These are phyloP conservation scores for Penicillium diatomitis DNA, from an alignment of 495 filamentous ascomycete genomes.

Conservation along the genomic window DNA sequence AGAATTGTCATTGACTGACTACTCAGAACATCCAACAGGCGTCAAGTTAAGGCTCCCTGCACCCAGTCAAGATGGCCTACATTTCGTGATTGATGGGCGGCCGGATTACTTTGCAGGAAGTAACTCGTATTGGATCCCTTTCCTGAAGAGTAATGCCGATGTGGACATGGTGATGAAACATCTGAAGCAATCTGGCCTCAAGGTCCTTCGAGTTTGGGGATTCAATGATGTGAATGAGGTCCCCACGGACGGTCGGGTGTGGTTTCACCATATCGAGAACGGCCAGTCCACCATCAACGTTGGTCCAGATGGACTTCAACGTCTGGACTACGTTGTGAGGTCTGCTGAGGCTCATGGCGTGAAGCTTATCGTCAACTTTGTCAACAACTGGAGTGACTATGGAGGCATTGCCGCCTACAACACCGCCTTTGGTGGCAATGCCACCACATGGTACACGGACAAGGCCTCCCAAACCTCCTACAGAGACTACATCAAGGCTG, in stretches of 20 bases:
- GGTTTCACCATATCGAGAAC: background rate
- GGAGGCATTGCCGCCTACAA: background rate
- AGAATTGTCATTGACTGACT: no score
- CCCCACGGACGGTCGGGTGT: background rate
- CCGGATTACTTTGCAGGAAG: background rate
- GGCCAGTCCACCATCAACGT: background rate
- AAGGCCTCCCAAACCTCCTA: background rate
- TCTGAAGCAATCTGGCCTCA: background rate
- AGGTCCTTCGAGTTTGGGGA: background rate
- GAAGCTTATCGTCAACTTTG: conserved; percentile 1
- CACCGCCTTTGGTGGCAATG: background rate
- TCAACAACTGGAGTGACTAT: background rate
- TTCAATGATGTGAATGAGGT: background rate
- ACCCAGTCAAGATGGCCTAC: background rate
- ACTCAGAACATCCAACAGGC: background rate
- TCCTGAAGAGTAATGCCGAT: background rate
- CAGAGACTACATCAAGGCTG: background rate
- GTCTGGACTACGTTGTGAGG: background rate
- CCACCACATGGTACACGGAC: background rate
- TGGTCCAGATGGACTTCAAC: background rate
- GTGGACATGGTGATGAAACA: background rate
- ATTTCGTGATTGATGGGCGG: background rate
- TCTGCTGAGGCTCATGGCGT: background rate
- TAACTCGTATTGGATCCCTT: background rate
- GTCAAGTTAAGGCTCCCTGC: background rate